Evolutionary conservation across 2,329 filamentous ascomycete species (phyloP), one percentile per base, ranked within the genome.

Genomic region (Fusarium compactum): DNA sequence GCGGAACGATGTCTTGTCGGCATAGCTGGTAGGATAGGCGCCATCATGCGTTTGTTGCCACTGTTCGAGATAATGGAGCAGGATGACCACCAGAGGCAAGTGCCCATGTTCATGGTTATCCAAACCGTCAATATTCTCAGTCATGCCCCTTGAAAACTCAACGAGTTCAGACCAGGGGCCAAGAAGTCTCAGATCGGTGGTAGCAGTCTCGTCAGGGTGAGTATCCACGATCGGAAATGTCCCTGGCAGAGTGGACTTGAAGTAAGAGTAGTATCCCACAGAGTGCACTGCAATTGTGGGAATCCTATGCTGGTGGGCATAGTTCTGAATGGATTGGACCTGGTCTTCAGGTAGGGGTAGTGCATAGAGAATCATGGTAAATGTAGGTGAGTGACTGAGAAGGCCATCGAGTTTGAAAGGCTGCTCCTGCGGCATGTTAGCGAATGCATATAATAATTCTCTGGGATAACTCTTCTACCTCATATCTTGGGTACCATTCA

Each of bases 181-280:
- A 7, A 97, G 83, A 15, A 99, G 85, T 52, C 96, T 90, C 34
- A 99, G 85, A 74, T 99, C 96, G 60, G 92, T 91, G 1, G 90
- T 96, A 10, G 93, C 90, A 41, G 93, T 92, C 43, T 93, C 90
- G 69, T 97, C 94, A 1, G 96, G 96, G 77, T 99, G 96, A 46
- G 96, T 98, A 78, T 99, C 95, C 68, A 99, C 92, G 61, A 99
- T 92, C 8, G 95, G 94, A 74, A 97, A 97, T 29, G 90, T 89
- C n/a, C 89, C 85, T 12, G 93, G 91, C 29, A 97, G 83, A 72
- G 88, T 85, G 29, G 97, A 85, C n/a, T 90, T 92, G 79, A 98
- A 97, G 72, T 92, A 93, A 3, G 93, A 92, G 80, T 96, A 97
- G 82, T 97, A 98, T 29, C 96, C 96, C 43, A 92, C 87, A n/a